Evolutionary conservation across 2,329 filamentous ascomycete species (phyloP).

Genomic region (Microascus cirrosus): DNA sequence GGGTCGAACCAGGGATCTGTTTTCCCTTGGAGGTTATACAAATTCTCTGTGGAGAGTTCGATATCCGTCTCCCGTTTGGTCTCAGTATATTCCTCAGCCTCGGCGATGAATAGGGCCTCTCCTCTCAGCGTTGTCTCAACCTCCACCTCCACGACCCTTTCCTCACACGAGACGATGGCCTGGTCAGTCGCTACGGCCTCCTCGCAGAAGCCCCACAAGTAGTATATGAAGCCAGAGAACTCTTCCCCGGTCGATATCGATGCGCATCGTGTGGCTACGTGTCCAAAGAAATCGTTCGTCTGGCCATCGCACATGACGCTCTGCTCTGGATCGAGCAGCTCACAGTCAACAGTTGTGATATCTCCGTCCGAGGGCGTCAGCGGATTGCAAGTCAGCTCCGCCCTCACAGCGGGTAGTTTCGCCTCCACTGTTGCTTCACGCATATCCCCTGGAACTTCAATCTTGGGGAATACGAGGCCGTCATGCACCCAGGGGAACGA

Average conservation of each 20-base stretch:
- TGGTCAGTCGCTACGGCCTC: slow-evolving; percentile 6
- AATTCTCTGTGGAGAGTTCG: not conserved
- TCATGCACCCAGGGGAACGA: slow-evolving; percentile 15
- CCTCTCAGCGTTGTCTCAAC: slow-evolving; percentile 13
- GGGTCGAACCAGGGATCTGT: not conserved
- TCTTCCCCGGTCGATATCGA: slow-evolving; percentile 9
- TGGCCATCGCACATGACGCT: slow-evolving; percentile 1
- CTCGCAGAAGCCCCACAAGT: slow-evolving; percentile 15
- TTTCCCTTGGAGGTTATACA: slow-evolving; percentile 5
- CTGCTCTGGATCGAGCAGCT: not conserved
- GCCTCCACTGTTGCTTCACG: slow-evolving; percentile 12
- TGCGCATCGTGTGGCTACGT: slow-evolving; percentile 13
- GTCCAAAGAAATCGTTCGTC: slow-evolving; percentile 10
- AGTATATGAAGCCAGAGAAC: slow-evolving; percentile 8
- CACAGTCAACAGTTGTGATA: slow-evolving; percentile 1
- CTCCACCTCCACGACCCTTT: slow-evolving; percentile 11
- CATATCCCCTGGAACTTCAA: slow-evolving; percentile 8
- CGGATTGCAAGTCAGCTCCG: slow-evolving; percentile 12
- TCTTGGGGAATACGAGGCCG: slow-evolving; percentile 12
- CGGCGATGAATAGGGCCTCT: slow-evolving; percentile 12
- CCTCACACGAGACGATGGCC: slow-evolving; percentile 14
- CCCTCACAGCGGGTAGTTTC: slow-evolving; percentile 10
- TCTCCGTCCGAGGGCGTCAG: slow-evolving; percentile 9
- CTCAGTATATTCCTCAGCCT: slow-evolving; percentile 11
- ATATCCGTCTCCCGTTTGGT: slow-evolving; percentile 2